Evolutionary conservation across 2,329 filamentous ascomycete species (phyloP), one percentile per base, ranked within the genome.

Genomic region (Trichoderma sp.): DNA sequence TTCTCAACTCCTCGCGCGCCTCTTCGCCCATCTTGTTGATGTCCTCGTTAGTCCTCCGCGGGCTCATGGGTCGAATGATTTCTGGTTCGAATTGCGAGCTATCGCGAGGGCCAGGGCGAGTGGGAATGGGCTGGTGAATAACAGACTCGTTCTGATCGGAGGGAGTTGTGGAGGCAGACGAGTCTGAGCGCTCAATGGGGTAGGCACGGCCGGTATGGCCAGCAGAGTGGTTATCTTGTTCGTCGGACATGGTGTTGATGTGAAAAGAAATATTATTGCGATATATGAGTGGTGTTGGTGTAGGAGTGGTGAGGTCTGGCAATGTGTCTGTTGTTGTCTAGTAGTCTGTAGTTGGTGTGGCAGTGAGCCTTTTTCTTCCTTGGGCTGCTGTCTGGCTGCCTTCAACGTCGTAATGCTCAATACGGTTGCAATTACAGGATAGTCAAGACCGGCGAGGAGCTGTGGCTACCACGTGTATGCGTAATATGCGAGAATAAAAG

Each of bases 21-120:
- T 95, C 92, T 75, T 92, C 90, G 74, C 94, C 92, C 79, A 98
- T 87, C 77, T 90, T 91, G 80, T 97, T 92, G 66, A 97, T 88
- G 77, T 98, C 95, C 76, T 96, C 93, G 75, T 91, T 96, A 72
- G 93, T 97, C 75, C 95, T 85, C 74, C 95, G 86, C 2, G 95
- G 95, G 78, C 94, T 97, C 95, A 99, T 98, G 71, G 93, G 92
- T 76, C 95, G 86, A 71, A 96, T 94, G 79, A 97, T 94, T 78
- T 93, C 92, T 29, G 94, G 91, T 31, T 94, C 93, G 74, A 94
- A 92, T 72, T 92, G 87, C 71, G 91, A 88, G 75, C 87, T 91
- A 76, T 95, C 92, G 73, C 92, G 88, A 43, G 91, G 91, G 68
- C 87, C 86, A 33, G 92, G 92, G 43, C 92, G 88, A 19, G 80